These are phyloP conservation scores for Colletotrichum sp. DNA, from an alignment of 2,329 filamentous ascomycete species.

Conservation along the genomic window DNA sequence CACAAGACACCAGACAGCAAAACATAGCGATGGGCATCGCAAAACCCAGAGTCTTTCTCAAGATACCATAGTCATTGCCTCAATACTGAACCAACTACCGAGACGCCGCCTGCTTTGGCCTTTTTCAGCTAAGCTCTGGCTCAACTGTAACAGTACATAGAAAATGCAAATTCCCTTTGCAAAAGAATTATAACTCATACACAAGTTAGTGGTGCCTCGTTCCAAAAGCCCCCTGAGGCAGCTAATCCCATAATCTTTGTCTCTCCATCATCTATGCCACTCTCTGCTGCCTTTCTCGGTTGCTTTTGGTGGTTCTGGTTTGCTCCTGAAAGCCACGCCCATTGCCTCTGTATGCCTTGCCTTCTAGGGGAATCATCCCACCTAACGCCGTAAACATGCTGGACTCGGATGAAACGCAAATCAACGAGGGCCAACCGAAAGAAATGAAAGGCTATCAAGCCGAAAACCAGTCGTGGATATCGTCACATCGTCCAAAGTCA, in stretches of 20 bases:
- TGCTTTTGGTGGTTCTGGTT: slow-evolving; percentile 14
- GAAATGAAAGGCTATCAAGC: slow-evolving; percentile 6
- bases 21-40: neutral
- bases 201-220: slow-evolving; percentile 8
- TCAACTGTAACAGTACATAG: slow-evolving; percentile 21
- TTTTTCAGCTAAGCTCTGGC: slow-evolving; percentile 10
- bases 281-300: neutral
- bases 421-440: slow-evolving; percentile 3
- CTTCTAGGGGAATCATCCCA: slow-evolving; percentile 10
- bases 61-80: slow-evolving; percentile 12
- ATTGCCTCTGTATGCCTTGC: neutral
- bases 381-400: slow-evolving; percentile 23
- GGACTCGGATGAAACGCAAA: slow-evolving; percentile 6
- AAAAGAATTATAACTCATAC: slow-evolving; percentile 22
- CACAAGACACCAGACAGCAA: neutral
- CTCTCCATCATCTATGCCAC: slow-evolving; percentile 9
- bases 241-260: neutral
- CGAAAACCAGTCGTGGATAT: slow-evolving; percentile 21
- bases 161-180: slow-evolving; percentile 23
- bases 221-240: slow-evolving; percentile 6
- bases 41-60: neutral
- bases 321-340: slow-evolving; percentile 6
- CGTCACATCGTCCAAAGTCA: slow-evolving; percentile 22
- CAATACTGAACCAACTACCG: slow-evolving; percentile 9
- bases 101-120: slow-evolving; percentile 3